phyloP scores from a whole-genome alignment of 495 filamentous ascomycete species.

The Aspergillus homomorphus region DNA sequence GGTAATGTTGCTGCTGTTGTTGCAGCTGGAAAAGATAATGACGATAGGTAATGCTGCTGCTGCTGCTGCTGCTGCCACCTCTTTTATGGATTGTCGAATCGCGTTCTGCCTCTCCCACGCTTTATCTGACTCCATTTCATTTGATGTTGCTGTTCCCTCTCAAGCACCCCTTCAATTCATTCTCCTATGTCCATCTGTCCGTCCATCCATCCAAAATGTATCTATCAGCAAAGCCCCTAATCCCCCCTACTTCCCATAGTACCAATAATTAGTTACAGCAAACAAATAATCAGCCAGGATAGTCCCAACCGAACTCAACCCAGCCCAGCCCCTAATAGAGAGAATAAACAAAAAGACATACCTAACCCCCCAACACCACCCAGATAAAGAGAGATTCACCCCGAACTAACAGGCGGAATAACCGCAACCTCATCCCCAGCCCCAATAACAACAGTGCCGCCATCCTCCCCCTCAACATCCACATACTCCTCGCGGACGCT shows the following conservation, averaged over 20 bases:
- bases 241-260: too few species aligned
- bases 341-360: constrained; percentile 2
- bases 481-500: constrained; percentile 89
- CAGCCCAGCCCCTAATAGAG: not conserved
- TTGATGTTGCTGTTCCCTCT: too few species aligned
- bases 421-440: constrained; percentile 89
- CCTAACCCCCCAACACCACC: not conserved
- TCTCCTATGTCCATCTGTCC: too few species aligned
- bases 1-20: not conserved
- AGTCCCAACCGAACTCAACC: not conserved
- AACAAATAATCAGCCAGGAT: not conserved
- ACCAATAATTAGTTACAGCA: too few species aligned
- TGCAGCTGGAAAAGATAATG: constrained; percentile 1
- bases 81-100: too few species aligned
- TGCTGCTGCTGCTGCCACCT: too few species aligned
- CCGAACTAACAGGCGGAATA: constrained; percentile 90
- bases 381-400: constrained; percentile 24
- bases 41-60: too few species aligned
- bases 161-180: too few species aligned
- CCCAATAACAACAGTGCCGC: constrained; percentile 50
- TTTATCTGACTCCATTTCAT: too few species aligned
- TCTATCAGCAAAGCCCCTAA: too few species aligned
- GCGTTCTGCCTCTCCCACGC: too few species aligned
- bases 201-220: too few species aligned
- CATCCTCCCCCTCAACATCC: constrained; percentile 53